Base-by-base conservation (phyloP, 495 filamentous ascomycete genomes). In the Hypoxylon intermedium region DNA sequence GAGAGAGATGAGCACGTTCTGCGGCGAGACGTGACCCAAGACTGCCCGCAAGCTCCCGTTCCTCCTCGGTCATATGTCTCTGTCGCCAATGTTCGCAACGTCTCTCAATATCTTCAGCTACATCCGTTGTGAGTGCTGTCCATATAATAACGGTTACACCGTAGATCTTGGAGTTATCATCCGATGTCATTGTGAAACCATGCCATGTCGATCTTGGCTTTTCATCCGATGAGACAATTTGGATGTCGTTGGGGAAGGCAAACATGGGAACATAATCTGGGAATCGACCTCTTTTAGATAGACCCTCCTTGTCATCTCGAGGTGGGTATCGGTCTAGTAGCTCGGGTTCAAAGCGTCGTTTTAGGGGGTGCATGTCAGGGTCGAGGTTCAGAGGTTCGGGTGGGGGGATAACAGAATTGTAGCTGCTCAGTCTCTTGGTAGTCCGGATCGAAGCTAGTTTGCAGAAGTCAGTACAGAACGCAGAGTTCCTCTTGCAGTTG, bases 191-290 rank as follows among this genome's bases (percentile, higher is more conserved):
- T 54, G 90, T 92, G 71, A 98, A 98, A 36, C 94, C 94, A 79
- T 98, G 94, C 94, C 94, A 98, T 16, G 93, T 97, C 37, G 94
- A 89, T 50, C 92, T 81, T 1, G 94, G 94, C 58, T 91, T 83
- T 68, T 98, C 92, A 68, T 98, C 94, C 1, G 91, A 91, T 6
- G 94, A 97, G 6, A 98, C 90, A 46, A 98, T 93, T 53, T 91
- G 91, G 65, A 98, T 91, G 74, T 98, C 94, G 72, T 98, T 97
- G 21, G 94, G 94, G 67, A 98, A 98, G 16, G 94, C 92, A 67
- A 98, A 98, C 94, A 98, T 98, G 20, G 94, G 94, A 31, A 98
- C 91, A 65, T 97, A 98, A 68, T 98, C 93, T 2, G 94, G 94
- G 70, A 98, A 97, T 47, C 85, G 85, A 37, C 91, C 92, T 67